Conservation (phyloP, 495 filamentous ascomycete genomes). For the Echria macrotheca region DNA sequence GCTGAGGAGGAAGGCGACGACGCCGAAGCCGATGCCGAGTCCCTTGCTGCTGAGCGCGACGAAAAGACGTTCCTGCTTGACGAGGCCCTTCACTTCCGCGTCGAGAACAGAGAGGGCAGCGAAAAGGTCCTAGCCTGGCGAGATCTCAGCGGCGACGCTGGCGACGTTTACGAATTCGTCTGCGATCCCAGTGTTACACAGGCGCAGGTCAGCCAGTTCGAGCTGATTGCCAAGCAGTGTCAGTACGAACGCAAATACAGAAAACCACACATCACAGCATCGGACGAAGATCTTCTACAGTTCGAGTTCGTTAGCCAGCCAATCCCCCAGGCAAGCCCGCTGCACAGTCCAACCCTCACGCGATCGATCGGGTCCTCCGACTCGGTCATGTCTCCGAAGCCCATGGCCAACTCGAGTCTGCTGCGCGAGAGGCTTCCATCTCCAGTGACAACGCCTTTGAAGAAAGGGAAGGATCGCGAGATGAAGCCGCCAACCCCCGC, state of each 20-base stretch:
- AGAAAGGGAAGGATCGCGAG: conserved; percentile 25
- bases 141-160: conserved; percentile 86
- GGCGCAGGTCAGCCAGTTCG: conserved; percentile 71
- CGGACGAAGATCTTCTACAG: conserved; percentile 69
- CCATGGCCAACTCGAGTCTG: conserved; percentile 26
- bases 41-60: conserved; percentile 69
- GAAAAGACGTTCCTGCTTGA: conserved; percentile 96
- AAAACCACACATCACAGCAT: conserved; percentile 70
- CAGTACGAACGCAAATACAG: conserved; percentile 96
- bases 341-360: conserved; percentile 57
- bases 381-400: conserved; percentile 37
- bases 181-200: conserved; percentile 70
- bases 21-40: conserved; percentile 61
- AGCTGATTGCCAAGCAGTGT: conserved; percentile 79
- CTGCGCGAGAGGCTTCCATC: conserved; percentile 27
- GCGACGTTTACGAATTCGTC: conserved; percentile 94
- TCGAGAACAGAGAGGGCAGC: conserved; percentile 68
- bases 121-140: conserved; percentile 89
- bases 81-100: conserved; percentile 81
- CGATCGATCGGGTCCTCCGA: conserved; percentile 43
- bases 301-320: conserved; percentile 76
- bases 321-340: conserved; percentile 76
- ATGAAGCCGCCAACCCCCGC: conserved; percentile 43
- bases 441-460: conserved; percentile 16
- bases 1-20: conserved; percentile 80